Evolutionary conservation across 306 rosid genomes (phyloP), one percentile per base, ranked within the genome.

Genomic region (Lathyrus aphaca): DNA sequence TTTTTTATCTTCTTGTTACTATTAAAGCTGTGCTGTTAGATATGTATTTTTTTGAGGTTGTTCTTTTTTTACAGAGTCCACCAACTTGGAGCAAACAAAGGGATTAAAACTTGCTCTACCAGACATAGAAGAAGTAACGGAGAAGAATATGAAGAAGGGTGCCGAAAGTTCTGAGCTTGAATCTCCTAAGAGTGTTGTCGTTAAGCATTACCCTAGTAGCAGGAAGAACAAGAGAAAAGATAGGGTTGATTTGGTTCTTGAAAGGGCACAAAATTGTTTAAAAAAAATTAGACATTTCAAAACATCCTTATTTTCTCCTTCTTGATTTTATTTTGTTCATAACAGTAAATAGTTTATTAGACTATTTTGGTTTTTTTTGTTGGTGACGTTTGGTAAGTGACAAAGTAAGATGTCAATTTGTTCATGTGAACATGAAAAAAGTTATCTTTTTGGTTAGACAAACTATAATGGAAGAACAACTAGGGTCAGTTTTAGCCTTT

Each of bases 221-320:
- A 79, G 60, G 75, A 69, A 55, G 72, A 77, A 39, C 2, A 81
- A 71, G 82, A 79, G 82, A 54, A 83, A 40, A 77, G 76, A 81
- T 15, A 83, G 88, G 74, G 88, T 83, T 0, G 86, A 86, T 29
- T 61, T 75, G 66, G 82, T 81, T 71, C 74, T 86, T 55, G 86
- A 86, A 53, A 86, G 73, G 38, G 90, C 90, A 10, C 72, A 79
- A 27, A 73, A 46, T 43, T 86, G 90, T 70, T 75, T 86, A 1
- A 66, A 74, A 16, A 86, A 86, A 74, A 78, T 86, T 8, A 48
- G 32, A 49, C 84, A 29, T 64, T 67, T 86, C 21, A 86, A 86
- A 64, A 35, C 75, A 37, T 64, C 76, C 2, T 66, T 83, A 5
- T 58, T 66, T 8, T 64, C 67, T 35, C 16, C 71, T 23, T 48